These are phyloP conservation scores for Pelargonium myrrhifolium DNA, from an alignment of 441 rosid species.

Conservation along the genomic window DNA sequence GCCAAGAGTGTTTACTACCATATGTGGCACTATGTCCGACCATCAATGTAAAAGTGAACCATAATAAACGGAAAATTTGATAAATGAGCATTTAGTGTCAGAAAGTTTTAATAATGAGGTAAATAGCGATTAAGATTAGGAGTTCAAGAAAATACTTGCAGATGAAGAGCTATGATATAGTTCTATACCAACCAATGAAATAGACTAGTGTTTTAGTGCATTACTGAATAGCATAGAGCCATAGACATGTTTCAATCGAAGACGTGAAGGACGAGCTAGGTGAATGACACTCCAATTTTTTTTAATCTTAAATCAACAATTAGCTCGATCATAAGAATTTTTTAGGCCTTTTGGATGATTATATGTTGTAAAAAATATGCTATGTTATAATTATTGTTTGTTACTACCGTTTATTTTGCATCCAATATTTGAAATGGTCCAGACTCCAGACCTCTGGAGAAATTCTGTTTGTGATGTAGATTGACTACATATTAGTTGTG, in stretches of 20 bases:
- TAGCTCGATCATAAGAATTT: neutral
- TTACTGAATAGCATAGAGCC: neutral
- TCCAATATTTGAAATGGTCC: neutral
- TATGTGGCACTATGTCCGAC: neutral
- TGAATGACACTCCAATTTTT: neutral
- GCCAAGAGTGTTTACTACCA: neutral
- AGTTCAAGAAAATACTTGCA: neutral
- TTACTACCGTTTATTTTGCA: too few species aligned
- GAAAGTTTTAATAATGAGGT: neutral
- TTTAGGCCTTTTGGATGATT: neutral
- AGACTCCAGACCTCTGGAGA: neutral
- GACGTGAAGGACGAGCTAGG: neutral
- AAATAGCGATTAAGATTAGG: neutral
- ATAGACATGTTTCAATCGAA: neutral
- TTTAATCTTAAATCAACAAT: neutral
- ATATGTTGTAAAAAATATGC: too few species aligned
- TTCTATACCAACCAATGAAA: neutral
- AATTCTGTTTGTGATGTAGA: neutral
- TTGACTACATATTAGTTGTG: neutral
- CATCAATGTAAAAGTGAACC: neutral
- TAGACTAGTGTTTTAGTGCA: neutral
- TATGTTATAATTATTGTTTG: too few species aligned
- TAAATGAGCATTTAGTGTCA: neutral
- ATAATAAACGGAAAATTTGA: neutral
- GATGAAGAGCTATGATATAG: neutral